phyloP scores from a whole-genome alignment of 805 yeast genomes.

The Danielia reshetovae region DNA sequence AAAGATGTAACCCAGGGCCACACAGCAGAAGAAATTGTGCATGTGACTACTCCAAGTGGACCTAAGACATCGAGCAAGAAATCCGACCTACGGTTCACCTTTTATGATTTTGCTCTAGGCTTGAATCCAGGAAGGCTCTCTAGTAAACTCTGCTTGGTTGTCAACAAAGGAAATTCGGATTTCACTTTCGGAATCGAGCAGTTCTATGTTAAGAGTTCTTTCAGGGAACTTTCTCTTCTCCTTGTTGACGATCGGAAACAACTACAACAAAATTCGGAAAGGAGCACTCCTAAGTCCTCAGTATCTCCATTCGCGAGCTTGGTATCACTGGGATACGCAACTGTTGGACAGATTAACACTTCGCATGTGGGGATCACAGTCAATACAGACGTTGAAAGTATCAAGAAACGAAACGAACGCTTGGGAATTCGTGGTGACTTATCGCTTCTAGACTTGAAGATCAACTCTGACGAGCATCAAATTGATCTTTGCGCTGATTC shows the following conservation, averaged over 20 bases:
- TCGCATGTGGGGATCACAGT: conserved; percentile 33
- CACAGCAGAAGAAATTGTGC: conserved; percentile 9
- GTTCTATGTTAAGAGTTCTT: conserved; percentile 38
- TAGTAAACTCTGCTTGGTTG: conserved; percentile 49
- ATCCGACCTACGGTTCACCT: conserved; percentile 28
- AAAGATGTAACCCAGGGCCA: conserved; percentile 7
- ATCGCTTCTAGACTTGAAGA: conserved; percentile 39
- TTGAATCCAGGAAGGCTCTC: conserved; percentile 58
- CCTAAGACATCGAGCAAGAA: conserved; percentile 1
- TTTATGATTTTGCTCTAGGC: conserved; percentile 57
- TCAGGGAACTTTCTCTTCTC: conserved; percentile 48
- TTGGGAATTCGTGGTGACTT: conserved; percentile 19
- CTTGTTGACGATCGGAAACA: conserved; percentile 57
- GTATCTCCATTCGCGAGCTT: conserved; percentile 18
- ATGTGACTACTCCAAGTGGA: conserved; percentile 3
- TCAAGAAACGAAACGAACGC: conserved; percentile 14
- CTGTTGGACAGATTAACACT: conserved; percentile 45
- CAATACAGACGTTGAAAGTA: conserved; percentile 20
- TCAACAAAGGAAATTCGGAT: conserved; percentile 54
- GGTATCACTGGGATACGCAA: conserved; percentile 47
- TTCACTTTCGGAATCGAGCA: conserved; percentile 32
- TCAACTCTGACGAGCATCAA: conserved; percentile 45
- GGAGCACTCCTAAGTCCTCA: not conserved
- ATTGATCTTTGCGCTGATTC: conserved; percentile 82
- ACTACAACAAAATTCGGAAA: not conserved